A percentile compares a stretch with the other conserved stretches of the same genome.
Evolutionary conservation across 2,329 filamentous ascomycete species (phyloP).

Genomic region (Beauveria sp.): DNA sequence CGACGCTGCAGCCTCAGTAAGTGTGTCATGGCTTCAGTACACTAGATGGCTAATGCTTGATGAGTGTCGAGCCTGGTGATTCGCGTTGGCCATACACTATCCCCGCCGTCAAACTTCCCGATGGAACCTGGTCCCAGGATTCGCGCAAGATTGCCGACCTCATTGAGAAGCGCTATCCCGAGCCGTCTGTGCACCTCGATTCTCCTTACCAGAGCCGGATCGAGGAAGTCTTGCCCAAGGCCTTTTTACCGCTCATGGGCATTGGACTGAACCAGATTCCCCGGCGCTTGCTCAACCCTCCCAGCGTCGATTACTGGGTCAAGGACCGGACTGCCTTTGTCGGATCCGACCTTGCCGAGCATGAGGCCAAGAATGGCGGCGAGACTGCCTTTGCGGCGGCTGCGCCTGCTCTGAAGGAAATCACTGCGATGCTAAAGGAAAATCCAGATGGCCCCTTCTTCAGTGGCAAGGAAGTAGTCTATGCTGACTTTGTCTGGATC

Average conservation of each 20-base stretch:
- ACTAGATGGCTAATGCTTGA: background rate
- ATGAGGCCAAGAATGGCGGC: conserved; percentile 38
- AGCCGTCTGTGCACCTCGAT: conserved; percentile 50
- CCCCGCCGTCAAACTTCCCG: conserved; percentile 47
- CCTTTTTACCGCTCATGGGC: conserved; percentile 31
- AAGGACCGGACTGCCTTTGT: conserved; percentile 38
- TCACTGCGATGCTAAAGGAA: conserved; percentile 43
- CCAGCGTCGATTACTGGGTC: conserved; percentile 47
- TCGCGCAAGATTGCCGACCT: conserved; percentile 49
- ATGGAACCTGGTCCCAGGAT: conserved; percentile 57
- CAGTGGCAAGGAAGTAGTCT: conserved; percentile 45
- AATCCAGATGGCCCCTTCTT: conserved; percentile 53
- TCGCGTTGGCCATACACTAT: conserved; percentile 36
- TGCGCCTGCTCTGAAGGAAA: conserved; percentile 24
- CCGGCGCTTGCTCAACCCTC: conserved; percentile 40
- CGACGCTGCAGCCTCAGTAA: conserved; percentile 47
- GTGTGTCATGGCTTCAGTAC: conserved; percentile 15
- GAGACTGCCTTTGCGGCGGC: conserved; percentile 42
- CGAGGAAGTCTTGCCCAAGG: conserved; percentile 27
- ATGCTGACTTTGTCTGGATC: conserved; percentile 51
- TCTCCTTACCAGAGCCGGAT: conserved; percentile 40
- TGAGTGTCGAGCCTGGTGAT: background rate
- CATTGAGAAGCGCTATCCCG: conserved; percentile 52
- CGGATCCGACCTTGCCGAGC: conserved; percentile 46
- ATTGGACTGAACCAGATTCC: conserved; percentile 43